These are phyloP conservation scores for Lineolata rhizophorae DNA, from an alignment of 495 filamentous ascomycete species.

Conservation along the genomic window DNA sequence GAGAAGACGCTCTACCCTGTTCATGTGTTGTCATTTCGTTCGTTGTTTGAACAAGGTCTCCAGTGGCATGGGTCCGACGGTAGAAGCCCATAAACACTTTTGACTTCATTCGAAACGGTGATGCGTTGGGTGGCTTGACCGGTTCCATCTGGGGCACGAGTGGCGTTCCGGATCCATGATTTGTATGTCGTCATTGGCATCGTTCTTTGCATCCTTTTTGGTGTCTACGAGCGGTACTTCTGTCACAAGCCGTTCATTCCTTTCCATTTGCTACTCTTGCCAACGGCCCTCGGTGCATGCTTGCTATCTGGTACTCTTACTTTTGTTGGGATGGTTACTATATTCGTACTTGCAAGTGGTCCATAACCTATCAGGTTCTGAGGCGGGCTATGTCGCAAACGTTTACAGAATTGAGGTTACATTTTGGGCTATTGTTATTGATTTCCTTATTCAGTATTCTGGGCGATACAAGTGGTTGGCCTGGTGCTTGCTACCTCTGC, in stretches of 20 bases:
- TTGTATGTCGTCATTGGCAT: constrained; percentile 35
- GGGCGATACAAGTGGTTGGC: constrained; percentile 35
- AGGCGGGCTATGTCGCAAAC: constrained; percentile 40
- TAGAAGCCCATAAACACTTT: neutral
- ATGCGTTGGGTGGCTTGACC: neutral
- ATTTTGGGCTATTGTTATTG: constrained; percentile 20
- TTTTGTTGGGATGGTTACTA: constrained; percentile 29
- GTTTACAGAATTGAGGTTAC: constrained; percentile 52
- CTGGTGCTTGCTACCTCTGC: constrained; percentile 38
- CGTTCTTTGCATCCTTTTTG: constrained; percentile 32
- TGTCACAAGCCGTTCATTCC: constrained; percentile 36
- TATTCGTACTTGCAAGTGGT: constrained; percentile 53
- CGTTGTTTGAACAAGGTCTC: neutral
- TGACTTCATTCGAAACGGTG: neutral
- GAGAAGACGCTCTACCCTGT: constrained; percentile 14
- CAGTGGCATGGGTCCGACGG: neutral
- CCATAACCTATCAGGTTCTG: constrained; percentile 28
- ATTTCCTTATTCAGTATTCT: constrained; percentile 22
- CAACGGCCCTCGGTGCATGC: constrained; percentile 41
- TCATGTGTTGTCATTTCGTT: neutral
- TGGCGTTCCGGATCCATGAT: constrained; percentile 34
- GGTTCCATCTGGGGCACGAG: constrained; percentile 1
- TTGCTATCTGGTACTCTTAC: constrained; percentile 31
- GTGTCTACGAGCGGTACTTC: constrained; percentile 32
- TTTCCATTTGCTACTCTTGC: constrained; percentile 35